phyloP scores from a whole-genome alignment of 2,329 filamentous ascomycete species.

The Aspergillus tanneri region DNA sequence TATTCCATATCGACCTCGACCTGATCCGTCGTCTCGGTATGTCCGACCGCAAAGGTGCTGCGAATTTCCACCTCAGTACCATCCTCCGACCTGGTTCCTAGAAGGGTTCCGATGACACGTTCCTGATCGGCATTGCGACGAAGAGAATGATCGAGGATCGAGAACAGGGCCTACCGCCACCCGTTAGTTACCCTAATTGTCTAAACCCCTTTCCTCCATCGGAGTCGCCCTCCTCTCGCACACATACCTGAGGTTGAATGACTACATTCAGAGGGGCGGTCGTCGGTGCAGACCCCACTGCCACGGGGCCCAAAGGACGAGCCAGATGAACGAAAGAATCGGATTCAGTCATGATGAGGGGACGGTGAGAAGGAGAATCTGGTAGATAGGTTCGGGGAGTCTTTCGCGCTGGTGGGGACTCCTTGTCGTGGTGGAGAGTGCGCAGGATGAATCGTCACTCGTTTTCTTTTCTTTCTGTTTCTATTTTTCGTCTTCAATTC shows the following conservation, averaged over 20 bases:
- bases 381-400: conserved; percentile 1
- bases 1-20: conserved; percentile 99
- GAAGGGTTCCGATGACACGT: conserved; percentile 92
- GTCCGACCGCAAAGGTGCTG: conserved; percentile 95
- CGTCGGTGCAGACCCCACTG: conserved; percentile 75
- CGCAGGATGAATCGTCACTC: background rate
- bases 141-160: conserved; percentile 81
- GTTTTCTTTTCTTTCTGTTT: no score
- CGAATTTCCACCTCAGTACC: conserved; percentile 94
- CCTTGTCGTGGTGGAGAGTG: conserved; percentile 34
- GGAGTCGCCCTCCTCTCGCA: background rate
- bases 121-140: conserved; percentile 89
- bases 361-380: background rate
- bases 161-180: conserved; percentile 58
- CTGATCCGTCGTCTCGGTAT: conserved; percentile 97
- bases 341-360: conserved; percentile 73
- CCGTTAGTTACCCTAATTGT: conserved; percentile 16
- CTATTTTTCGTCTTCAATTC: conserved; percentile 32
- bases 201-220: background rate
- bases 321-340: conserved; percentile 93
- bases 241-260: conserved; percentile 86
- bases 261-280: conserved; percentile 90
- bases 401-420: conserved; percentile 25
- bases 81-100: conserved; percentile 92
- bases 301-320: conserved; percentile 80